Evolutionary conservation across 805 yeast species (phyloP).

Genomic region (Metschnikowia kunwiensis): DNA sequence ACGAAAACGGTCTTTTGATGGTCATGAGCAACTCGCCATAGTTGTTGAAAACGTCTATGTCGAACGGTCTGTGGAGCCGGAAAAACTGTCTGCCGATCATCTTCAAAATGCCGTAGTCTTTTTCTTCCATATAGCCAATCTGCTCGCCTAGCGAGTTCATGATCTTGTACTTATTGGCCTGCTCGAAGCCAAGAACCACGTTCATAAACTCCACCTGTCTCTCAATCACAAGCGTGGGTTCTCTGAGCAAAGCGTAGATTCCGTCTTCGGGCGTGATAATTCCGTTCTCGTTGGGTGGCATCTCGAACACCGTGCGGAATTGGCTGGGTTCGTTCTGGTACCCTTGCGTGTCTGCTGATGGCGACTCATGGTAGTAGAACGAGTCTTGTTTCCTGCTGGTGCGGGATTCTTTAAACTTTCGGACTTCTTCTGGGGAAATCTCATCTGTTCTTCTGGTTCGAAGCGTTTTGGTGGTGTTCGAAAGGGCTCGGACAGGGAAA

Average conservation of each 20-base stretch:
- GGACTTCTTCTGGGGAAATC: constrained; percentile 36
- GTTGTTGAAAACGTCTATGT: constrained; percentile 66
- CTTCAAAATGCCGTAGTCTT: constrained; percentile 67
- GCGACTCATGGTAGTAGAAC: constrained; percentile 28
- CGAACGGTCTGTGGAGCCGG: constrained; percentile 82
- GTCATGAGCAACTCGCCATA: constrained; percentile 59
- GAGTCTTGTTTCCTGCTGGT: constrained; percentile 8
- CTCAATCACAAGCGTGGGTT: constrained; percentile 85
- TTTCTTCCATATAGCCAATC: constrained; percentile 79
- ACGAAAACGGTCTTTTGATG: constrained; percentile 78
- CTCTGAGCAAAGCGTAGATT: constrained; percentile 57
- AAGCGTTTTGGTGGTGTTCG: neutral
- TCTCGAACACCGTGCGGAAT: constrained; percentile 29
- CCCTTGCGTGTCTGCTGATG: constrained; percentile 24
- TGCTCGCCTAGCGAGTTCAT: constrained; percentile 71
- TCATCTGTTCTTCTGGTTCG: constrained; percentile 32
- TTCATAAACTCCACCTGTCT: constrained; percentile 88
- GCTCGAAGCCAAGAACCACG: constrained; percentile 84
- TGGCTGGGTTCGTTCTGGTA: constrained; percentile 28
- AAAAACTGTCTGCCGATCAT: constrained; percentile 79
- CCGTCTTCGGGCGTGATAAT: constrained; percentile 56
- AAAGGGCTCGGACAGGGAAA: no score
- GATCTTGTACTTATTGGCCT: constrained; percentile 75
- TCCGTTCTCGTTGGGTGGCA: constrained; percentile 47
- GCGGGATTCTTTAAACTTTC: constrained; percentile 18